Percentiles rank a stretch among this genome's conserved stretches.
phyloP scores from a whole-genome alignment of 2,329 filamentous ascomycete genomes.

The Claviceps maximensis region DNA sequence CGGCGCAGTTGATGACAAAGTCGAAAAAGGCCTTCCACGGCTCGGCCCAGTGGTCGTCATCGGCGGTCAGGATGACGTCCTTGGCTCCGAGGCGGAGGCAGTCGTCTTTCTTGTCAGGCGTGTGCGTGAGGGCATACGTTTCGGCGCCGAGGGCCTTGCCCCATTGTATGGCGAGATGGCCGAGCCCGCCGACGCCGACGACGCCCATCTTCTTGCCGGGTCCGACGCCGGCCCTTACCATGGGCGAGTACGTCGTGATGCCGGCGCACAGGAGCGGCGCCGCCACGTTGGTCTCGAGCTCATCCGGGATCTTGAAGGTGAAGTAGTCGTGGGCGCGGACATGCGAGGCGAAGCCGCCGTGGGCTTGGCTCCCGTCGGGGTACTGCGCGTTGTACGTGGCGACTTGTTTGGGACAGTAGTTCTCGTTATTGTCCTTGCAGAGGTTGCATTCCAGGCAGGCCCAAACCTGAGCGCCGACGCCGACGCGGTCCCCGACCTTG shows the following conservation, averaged over 20 bases:
- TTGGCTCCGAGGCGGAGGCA: constrained; percentile 49
- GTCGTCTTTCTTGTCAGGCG: constrained; percentile 43
- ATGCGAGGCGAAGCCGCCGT: constrained; percentile 48
- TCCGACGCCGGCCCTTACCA: constrained; percentile 53
- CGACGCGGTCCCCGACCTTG: constrained; percentile 50
- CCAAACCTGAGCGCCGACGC: constrained; percentile 47
- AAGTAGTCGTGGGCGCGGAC: constrained; percentile 44
- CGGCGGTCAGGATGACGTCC: constrained; percentile 31
- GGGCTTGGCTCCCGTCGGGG: constrained; percentile 43
- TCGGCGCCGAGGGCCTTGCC: constrained; percentile 58
- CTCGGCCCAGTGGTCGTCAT: constrained; percentile 46
- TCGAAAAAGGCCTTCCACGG: constrained; percentile 37
- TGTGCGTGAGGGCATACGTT: constrained; percentile 50
- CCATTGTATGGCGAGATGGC: constrained; percentile 60
- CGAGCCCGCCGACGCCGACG: constrained; percentile 59
- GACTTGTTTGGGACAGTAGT: constrained; percentile 34
- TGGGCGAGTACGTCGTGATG: constrained; percentile 58
- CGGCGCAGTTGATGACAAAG: constrained; percentile 36
- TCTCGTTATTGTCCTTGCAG: constrained; percentile 35
- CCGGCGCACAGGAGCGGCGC: constrained; percentile 69
- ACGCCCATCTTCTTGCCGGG: constrained; percentile 60
- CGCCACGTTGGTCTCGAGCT: constrained; percentile 31
- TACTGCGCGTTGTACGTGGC: constrained; percentile 48
- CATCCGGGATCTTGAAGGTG: constrained; percentile 43
- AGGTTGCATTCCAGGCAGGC: constrained; percentile 38